Percentiles rank a stretch among this genome's conserved stretches.
Evolutionary conservation across 306 rosid genomes (phyloP).

Genomic region (Ammopiptanthus mongolicus): DNA sequence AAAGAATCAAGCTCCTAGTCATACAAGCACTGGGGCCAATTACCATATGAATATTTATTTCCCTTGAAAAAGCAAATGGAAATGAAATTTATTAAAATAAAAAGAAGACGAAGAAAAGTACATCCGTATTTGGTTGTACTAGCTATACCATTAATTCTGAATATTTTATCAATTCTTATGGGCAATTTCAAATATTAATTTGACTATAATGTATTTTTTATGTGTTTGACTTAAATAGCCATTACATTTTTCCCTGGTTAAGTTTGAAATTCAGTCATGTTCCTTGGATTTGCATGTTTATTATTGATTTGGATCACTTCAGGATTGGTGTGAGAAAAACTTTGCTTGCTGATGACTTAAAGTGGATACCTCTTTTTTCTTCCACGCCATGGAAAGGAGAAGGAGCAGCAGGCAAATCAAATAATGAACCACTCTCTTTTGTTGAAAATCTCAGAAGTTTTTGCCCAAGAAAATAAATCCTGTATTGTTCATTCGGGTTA

Average conservation of each 20-base stretch:
- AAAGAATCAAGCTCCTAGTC: background rate
- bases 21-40: too few relatives aligned
- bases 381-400: constrained; percentile 31
- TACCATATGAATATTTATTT: background rate
- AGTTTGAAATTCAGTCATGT: constrained; percentile 3
- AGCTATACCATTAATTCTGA: too few relatives aligned
- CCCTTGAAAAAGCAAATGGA: background rate
- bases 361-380: constrained; percentile 39
- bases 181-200: background rate
- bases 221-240: background rate
- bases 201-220: background rate
- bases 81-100: background rate
- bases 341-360: constrained; percentile 61
- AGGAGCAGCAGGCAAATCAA: constrained; percentile 29
- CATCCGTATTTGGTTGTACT: background rate
- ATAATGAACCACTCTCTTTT: constrained; percentile 22
- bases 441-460: constrained; percentile 35
- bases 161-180: background rate
- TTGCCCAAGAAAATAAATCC: constrained; percentile 17
- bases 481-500: constrained; percentile 19
- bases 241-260: background rate
- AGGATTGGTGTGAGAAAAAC: constrained; percentile 19
- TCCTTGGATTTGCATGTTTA: background rate
- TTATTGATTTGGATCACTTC: constrained; percentile 5
- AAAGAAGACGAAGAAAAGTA: background rate